Base-by-base conservation (phyloP, 768 basidiomycete species). In the Chalciporus pseudorubinellus region DNA sequence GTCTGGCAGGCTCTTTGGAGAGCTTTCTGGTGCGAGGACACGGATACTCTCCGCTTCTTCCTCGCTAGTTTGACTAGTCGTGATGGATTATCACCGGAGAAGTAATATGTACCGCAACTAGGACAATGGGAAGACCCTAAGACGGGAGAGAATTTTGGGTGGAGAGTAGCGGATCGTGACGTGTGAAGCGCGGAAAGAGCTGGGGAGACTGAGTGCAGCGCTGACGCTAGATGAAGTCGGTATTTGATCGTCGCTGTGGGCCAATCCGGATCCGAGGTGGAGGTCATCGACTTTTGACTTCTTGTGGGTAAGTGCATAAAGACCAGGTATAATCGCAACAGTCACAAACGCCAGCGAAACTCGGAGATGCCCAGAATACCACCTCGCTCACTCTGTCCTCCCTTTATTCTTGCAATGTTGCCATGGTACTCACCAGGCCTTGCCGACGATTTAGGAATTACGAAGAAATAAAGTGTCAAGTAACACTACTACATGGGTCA, bases 161-260 rank as follows among this genome's bases (percentile, higher is more conserved):
- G 64, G 43, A 71, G 53, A 7, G 60, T 46, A 43, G 64, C 69
- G 16, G 69, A 67, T 42, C 80, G 76, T 13, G 71, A 60, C 0
- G 76, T 66, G 62, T 89, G 86, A 24, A 85, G 71, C 34, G 87
- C 85, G 13, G 88, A 78, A 43, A 90, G 78, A 29, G 72, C 43
- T 9, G 83, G 76, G 3, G 85, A 83, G 33, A 79, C 58, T 4
- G 77, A 55, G 22, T 79, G 72, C 47, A 89, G 67, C 16, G 71
- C 62, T 55, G 68, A 72, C 14, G 85, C 74, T 16, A 87, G 61
- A 12, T 75, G 67, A 36, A 74, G 67, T 53, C 76, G 74, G 56
- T 80, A 82, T 58, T 71, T 76, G 47, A 66, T 46, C 2, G 81
- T 76, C 2, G 50, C 53, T 14, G 46, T 5, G 9, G 51, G 20